Conservation (phyloP, 2,329 filamentous ascomycete species). For the Penicillium sp. region DNA sequence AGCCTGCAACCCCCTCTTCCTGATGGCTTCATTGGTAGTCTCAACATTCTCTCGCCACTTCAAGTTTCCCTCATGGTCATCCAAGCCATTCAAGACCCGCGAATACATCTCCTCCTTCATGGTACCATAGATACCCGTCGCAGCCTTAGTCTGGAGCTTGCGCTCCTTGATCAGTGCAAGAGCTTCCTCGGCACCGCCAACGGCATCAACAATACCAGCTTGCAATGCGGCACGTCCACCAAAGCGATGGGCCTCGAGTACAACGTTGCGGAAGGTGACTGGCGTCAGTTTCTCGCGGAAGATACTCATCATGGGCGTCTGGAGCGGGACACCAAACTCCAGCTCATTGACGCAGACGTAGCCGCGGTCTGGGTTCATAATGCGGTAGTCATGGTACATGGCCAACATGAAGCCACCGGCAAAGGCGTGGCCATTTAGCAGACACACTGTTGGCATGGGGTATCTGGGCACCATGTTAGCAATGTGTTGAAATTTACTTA, state of each 20-base stretch:
- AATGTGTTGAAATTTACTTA: not conserved
- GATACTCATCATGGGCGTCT: constrained; percentile 68
- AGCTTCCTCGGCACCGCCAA: constrained; percentile 63
- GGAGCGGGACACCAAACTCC: constrained; percentile 71
- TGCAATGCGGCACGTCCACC: constrained; percentile 60
- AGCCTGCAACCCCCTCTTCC: constrained; percentile 44
- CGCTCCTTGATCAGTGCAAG: constrained; percentile 58
- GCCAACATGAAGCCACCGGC: constrained; percentile 77
- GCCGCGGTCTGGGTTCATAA: constrained; percentile 68
- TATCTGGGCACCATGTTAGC: constrained; percentile 44
- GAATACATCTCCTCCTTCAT: constrained; percentile 75
- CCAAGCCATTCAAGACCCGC: constrained; percentile 59
- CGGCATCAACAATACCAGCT: constrained; percentile 63
- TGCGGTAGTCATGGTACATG: constrained; percentile 78
- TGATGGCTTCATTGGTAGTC: constrained; percentile 44
- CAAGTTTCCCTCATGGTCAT: constrained; percentile 49
- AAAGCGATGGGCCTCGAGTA: constrained; percentile 71
- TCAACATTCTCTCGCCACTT: constrained; percentile 46
- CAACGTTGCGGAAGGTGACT: constrained; percentile 57
- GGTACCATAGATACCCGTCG: constrained; percentile 63
- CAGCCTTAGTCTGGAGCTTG: constrained; percentile 59
- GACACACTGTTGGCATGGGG: constrained; percentile 77
- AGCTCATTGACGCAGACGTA: constrained; percentile 78
- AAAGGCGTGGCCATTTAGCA: constrained; percentile 76
- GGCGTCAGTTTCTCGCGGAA: constrained; percentile 66